phyloP scores from a whole-genome alignment of 73 alveolate species.

The Paramecium primaurelia region DNA sequence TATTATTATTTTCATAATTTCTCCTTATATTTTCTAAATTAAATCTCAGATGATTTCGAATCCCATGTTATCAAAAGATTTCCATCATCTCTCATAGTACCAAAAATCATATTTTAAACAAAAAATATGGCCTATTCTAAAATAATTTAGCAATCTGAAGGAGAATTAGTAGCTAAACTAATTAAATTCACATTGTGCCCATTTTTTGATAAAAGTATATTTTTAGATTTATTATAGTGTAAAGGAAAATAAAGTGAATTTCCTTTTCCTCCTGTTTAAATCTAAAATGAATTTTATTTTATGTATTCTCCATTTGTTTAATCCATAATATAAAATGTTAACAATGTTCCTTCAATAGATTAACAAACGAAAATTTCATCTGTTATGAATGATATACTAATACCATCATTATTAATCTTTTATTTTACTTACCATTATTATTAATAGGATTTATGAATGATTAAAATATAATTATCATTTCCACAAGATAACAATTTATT shows the following conservation, averaged over 20 bases:
- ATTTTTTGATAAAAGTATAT: not conserved
- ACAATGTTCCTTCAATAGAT: not conserved
- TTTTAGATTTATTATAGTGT: not conserved
- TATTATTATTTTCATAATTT: no score
- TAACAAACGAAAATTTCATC: not conserved
- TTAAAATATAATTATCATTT: not conserved
- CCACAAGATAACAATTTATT: not conserved
- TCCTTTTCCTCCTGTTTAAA: not conserved
- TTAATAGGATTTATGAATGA: not conserved
- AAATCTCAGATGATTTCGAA: not conserved
- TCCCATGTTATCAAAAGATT: not conserved
- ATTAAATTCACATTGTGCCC: not conserved
- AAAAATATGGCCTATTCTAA: not conserved
- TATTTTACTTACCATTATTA: not conserved
- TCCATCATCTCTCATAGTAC: not conserved
- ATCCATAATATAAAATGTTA: not conserved
- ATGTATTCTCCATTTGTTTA: not conserved
- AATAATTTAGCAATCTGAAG: not conserved
- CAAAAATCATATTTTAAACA: not conserved
- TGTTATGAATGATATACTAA: not conserved
- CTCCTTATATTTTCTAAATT: not conserved
- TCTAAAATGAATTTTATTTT: not conserved
- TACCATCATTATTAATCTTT: not conserved
- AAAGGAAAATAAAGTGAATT: not conserved
- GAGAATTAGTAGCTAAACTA: not conserved